Base-by-base conservation (phyloP, 495 filamentous ascomycete genomes). In the Beverwykella pulmonaria region DNA sequence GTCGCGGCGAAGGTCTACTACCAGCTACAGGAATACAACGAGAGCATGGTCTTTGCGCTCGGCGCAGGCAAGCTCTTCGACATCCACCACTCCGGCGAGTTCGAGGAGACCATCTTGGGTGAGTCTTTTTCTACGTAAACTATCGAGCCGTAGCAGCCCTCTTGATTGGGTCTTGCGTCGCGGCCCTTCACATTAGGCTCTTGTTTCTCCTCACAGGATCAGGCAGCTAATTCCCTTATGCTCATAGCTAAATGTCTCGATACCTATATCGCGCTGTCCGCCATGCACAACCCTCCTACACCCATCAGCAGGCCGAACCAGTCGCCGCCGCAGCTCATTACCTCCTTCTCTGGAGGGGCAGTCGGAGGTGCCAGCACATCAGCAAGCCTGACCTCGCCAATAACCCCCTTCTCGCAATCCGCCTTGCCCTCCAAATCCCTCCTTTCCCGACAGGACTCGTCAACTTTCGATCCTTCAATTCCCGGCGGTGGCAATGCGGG, bases 1-100 rank as follows among this genome's bases (percentile, higher is more conserved):
- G 92, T 99, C 53, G 90, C 93, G 55, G 90, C 95, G 63, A 98
- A 98, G 82, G 92, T 98, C 68, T 99, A 98, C 79, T 99, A 97
- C 75, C 93, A 99, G 75, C 87, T 99, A 50, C 91, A 95, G 79
- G 95, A 96, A 78, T 98, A 98, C 80, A 92, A 97, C 74, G 94
- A 98, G 83, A 96, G 93, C 77, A 98, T 99, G 95, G 89, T 90
- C 23, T 97, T 99, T 79, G 95, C 95, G 54, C 84, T 99, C 14
- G 93, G 92, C 32, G 93, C 95, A 20, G 95, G 95, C 39, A 93
- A 97, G 70, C 84, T 97, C 25, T 97, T 99, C 81, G 88, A 94
- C 80, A 82, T 99, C 61, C 90, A 97, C 67, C 86, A 88, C 59
- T 88, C 89, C 53, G 91, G 92, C 75, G 95, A 99, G 82, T 99